Percentiles rank a stretch among this genome's conserved stretches.
Conservation (phyloP, 1,284 basidiomycete genomes). For the Cutaneotrichosporon mucoides region DNA sequence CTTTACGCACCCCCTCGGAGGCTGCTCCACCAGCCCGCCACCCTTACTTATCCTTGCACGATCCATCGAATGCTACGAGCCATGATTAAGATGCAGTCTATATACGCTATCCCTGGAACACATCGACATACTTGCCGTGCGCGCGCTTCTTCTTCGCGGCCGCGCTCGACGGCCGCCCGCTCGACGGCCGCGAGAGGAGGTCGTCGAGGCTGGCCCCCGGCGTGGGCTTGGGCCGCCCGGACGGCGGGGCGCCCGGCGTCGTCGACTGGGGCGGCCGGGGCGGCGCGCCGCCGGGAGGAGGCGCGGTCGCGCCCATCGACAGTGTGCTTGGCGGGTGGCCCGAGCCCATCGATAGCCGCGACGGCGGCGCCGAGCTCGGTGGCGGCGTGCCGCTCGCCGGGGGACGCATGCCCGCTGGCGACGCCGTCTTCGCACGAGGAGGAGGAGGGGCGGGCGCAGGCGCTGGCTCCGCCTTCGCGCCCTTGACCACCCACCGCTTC, state of each 20-base stretch:
- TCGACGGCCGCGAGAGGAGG: conserved; percentile 42
- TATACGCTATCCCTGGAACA: conserved; percentile 28
- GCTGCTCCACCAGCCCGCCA: background rate
- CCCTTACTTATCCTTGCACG: background rate
- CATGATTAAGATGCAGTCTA: background rate
- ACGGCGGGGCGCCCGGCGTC: conserved; percentile 10
- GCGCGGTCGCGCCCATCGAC: background rate
- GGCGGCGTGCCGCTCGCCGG: background rate
- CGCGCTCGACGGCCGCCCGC: conserved; percentile 40
- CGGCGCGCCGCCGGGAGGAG: background rate
- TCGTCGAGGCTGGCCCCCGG: conserved; percentile 51
- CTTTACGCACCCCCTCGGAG: background rate
- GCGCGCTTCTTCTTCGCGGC: conserved; percentile 70
- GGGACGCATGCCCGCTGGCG: conserved; percentile 55
- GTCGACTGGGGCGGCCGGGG: background rate
- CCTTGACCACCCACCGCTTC: conserved; percentile 96
- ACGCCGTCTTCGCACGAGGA: conserved; percentile 71
- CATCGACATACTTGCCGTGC: conserved; percentile 69
- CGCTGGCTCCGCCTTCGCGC: conserved; percentile 60
- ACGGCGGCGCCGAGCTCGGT: background rate
- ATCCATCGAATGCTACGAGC: background rate
- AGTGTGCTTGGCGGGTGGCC: background rate
- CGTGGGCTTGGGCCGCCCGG: conserved; percentile 49
- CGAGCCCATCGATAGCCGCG: background rate
- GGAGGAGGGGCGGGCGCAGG: conserved; percentile 56